Base-by-base conservation (phyloP, 2,329 filamentous ascomycete genomes). In the Claviceps citrina region DNA sequence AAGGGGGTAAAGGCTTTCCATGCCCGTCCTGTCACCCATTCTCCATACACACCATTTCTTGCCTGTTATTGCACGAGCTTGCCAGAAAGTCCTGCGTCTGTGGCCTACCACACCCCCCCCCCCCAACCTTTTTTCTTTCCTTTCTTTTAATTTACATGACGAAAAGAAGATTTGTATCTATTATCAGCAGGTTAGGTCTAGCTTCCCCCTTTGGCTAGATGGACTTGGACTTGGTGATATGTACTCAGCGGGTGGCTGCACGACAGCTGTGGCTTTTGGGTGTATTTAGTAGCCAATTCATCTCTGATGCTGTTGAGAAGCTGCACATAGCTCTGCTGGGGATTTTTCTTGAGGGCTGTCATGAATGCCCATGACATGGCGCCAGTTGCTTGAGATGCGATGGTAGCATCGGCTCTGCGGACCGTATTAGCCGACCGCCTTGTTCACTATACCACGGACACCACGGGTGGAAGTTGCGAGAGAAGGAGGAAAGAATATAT, bases 361-460 rank as follows among this genome's bases (percentile, higher is more conserved):
- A 98, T 87, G 59, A 98, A 98, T 8, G 91, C 91, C 78, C 84
- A 96, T 1, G 86, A 94, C 91, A 98, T 96, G 55, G 91, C 91
- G 39, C 91, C 91, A 0, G 91, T 96, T 22, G 91, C 89, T 62
- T 95, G 75, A 38, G 86, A 81, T 27, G 73, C 77, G 51, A 96
- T 95, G 16, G 78, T 83, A n/a, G 89, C 87, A 58, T 98, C 91
- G 61, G 85, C 83, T 48, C 86, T 94, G 51, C 44, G 36, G 35
- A 40, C 16, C 3, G 13, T 33, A 19, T 46, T 26, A 31, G 22
- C 12, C 19, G 18, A 33, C 31, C 5, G 12, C n/a, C 26, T 28
- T 28, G 19, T 10, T 8, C n/a, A n/a, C n/a, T n/a, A n/a, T n/a
- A n/a, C n/a, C n/a, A n/a, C n/a, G n/a, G n/a, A n/a, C n/a, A n/a